Evolutionary conservation across 2,329 filamentous ascomycete genomes (phyloP).

Genomic region (Dendrostoma leiphaemia): DNA sequence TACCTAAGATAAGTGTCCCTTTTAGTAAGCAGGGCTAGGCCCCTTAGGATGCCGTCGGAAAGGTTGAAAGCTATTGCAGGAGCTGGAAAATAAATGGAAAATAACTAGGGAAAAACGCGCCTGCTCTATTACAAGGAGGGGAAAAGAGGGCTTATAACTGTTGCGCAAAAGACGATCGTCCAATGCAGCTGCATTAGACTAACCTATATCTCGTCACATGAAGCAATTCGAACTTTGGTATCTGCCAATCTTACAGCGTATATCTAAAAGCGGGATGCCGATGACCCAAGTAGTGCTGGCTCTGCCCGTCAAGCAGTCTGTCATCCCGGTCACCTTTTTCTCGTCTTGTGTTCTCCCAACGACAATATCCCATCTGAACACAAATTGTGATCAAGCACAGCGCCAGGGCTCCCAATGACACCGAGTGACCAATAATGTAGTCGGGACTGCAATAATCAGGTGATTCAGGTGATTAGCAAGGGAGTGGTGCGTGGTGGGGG

Average conservation of each 20-base stretch:
- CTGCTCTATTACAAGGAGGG: too few species aligned
- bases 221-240: neutral
- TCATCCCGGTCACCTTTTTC: constrained; percentile 35
- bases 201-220: too few species aligned
- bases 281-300: constrained; percentile 34
- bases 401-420: constrained; percentile 37
- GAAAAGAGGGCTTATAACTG: too few species aligned
- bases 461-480: neutral
- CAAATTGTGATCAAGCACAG: constrained; percentile 27
- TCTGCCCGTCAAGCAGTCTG: constrained; percentile 27
- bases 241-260: constrained; percentile 24
- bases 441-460: constrained; percentile 27
- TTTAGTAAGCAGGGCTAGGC: too few species aligned
- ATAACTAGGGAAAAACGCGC: too few species aligned
- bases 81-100: too few species aligned
- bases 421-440: constrained; percentile 38
- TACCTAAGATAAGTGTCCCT: too few species aligned
- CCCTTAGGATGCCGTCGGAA: too few species aligned
- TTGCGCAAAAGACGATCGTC: too few species aligned
- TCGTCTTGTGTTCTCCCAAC: constrained; percentile 39
- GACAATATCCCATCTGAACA: constrained; percentile 36
- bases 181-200: too few species aligned
- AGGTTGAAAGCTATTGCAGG: too few species aligned
- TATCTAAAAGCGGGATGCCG: constrained; percentile 40
- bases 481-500: neutral